Conservation (phyloP, 23 red algal genomes). For the Gracilaria vermiculophylla region DNA sequence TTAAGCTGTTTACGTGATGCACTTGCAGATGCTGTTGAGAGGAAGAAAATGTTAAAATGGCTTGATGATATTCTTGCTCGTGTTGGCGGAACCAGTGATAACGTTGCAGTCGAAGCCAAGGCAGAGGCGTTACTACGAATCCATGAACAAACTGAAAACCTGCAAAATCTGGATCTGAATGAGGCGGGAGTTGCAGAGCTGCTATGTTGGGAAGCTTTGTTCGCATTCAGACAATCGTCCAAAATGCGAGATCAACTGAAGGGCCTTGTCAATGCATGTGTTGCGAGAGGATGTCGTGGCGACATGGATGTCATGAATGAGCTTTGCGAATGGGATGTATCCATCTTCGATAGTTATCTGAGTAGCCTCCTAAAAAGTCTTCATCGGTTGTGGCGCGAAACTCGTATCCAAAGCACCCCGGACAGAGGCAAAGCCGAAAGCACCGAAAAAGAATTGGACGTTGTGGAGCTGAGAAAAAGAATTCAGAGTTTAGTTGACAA, state of each 20-base stretch:
- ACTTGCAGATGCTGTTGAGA: constrained; percentile 30
- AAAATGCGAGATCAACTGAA: background rate
- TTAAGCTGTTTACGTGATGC: constrained; percentile 17
- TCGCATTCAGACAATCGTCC: background rate
- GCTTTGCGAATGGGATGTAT: constrained; percentile 15
- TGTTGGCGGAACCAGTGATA: background rate
- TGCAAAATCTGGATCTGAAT: background rate
- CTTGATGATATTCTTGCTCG: background rate
- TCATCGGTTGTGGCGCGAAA: background rate
- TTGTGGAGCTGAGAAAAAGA: background rate
- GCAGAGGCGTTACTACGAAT: background rate
- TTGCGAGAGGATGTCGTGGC: background rate
- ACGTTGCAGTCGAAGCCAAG: background rate
- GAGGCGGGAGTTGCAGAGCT: background rate
- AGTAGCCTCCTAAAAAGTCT: background rate
- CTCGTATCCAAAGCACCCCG: too few species aligned
- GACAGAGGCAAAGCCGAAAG: background rate
- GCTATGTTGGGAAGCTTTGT: constrained; percentile 1
- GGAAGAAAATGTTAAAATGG: constrained; percentile 6
- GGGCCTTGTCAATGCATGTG: background rate
- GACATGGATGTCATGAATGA: background rate
- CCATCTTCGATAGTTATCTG: background rate
- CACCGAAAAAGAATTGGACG: background rate
- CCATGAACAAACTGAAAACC: constrained; percentile 11
- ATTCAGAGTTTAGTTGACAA: constrained; percentile 7